Percentiles rank a stretch among this genome's conserved stretches.
Conservation (phyloP, 2,329 filamentous ascomycete genomes). For the Escovopsis sp. region DNA sequence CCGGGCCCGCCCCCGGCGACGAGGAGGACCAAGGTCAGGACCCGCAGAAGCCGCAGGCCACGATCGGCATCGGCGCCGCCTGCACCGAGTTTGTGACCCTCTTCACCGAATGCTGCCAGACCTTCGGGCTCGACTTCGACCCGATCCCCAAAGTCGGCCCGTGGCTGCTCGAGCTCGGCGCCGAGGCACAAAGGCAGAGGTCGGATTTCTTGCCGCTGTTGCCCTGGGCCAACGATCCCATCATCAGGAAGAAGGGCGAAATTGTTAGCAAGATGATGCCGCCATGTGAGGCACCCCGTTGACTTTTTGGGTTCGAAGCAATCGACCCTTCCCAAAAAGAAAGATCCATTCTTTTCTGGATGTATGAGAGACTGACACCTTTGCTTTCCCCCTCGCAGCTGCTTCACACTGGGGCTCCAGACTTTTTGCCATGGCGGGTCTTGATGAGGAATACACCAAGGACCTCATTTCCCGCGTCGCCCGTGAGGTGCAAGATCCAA, state of each 20-base stretch:
- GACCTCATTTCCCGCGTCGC: slow-evolving; percentile 16
- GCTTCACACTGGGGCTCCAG: slow-evolving; percentile 11
- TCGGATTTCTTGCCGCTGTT: slow-evolving; percentile 27
- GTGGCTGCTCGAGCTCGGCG: slow-evolving; percentile 22
- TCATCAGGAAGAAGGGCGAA: slow-evolving; percentile 21
- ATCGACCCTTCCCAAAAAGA: no score
- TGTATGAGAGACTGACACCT: no score
- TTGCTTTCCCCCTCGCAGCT: no score
- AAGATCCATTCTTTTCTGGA: neutral
- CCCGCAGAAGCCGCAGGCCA: neutral
- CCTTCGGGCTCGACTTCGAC: slow-evolving; percentile 23
- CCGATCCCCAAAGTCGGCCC: slow-evolving; percentile 20
- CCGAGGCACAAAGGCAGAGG: slow-evolving; percentile 23
- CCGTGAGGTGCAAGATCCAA: slow-evolving; percentile 15
- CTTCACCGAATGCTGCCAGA: slow-evolving; percentile 13
- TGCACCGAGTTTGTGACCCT: slow-evolving; percentile 21
- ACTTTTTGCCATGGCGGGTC: slow-evolving; percentile 17
- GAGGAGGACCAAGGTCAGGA: neutral
- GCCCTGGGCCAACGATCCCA: slow-evolving; percentile 23
- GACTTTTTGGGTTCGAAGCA: no score
- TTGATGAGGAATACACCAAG: slow-evolving; percentile 17
- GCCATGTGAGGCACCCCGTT: neutral
- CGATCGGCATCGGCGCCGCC: slow-evolving; percentile 10
- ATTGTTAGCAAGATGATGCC: slow-evolving; percentile 20
- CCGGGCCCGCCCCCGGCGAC: slow-evolving; percentile 5